Evolutionary conservation across 176 grass and related monocot genomes (phyloP), one percentile per base, ranked within the genome.

Genomic region (Oryza rufipogon): DNA sequence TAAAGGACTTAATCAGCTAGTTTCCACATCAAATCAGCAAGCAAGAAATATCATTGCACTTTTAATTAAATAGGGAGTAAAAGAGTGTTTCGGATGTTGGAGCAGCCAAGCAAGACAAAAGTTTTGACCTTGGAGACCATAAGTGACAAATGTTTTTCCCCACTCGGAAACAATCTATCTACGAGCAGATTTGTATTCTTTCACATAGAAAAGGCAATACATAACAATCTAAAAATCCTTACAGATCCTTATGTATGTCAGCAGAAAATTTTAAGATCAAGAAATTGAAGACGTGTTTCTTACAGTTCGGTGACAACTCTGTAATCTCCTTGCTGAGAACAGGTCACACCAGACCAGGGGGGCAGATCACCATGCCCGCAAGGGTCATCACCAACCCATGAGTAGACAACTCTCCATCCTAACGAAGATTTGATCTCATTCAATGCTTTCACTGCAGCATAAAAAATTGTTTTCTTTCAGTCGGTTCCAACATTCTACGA

Each of bases 321-420:
- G 81, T 99, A 99, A 96, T 94, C 91, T 75, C 97, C 93, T 78
- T 92, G 93, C 71, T 92, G 91, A 38, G 97, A 94, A 81, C 97
- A 96, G 64, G 97, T 99, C 64, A 99, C 96, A 60, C 96, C 96
- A 7, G 96, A 99, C 96, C 96, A 99, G 41, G 96, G 93, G 20
- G 93, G 93, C n/a, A 99, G 86, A 72, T 92, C 88, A 41, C 93
- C 96, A 81, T 94, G 88, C 5, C 97, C 97, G 51, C 97, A 99
- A 76, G 97, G 97, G 60, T 99, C 93, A 80, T 99, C 93, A 22
- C 97, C 97, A 5, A 99, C 91, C 97, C 97, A 99, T 65, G 97
- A 89, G 86, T 99, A 99, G 42, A 99, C 97, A 71, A 96, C 93
- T 75, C 96, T 95, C 96, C 96, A 99, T 32, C 96, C 96, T 83